These are phyloP conservation scores for Saccharomycopsis selenospora DNA, from an alignment of 805 yeast genomes.

Conservation along the genomic window DNA sequence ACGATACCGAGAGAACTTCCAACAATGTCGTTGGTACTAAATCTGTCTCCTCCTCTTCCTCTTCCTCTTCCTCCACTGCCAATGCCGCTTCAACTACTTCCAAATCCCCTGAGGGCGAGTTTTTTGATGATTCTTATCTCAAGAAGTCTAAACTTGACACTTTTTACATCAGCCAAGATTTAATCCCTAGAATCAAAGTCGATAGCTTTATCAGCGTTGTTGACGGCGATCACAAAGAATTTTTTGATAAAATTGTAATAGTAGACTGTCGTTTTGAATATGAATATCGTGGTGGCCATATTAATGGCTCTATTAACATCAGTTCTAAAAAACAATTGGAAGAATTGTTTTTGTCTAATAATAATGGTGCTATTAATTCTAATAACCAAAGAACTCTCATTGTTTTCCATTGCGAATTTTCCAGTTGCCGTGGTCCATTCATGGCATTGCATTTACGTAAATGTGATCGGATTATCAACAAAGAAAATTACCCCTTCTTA, in stretches of 20 bases:
- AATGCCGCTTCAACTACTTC: slow-evolving; percentile 8
- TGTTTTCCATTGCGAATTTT: slow-evolving; percentile 91
- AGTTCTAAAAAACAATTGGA: slow-evolving; percentile 66
- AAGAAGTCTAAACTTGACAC: slow-evolving; percentile 34
- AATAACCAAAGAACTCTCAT: slow-evolving; percentile 40
- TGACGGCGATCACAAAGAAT: slow-evolving; percentile 32
- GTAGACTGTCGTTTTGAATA: slow-evolving; percentile 91
- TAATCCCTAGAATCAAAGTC: slow-evolving; percentile 44
- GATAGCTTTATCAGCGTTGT: slow-evolving; percentile 36
- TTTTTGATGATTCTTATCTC: slow-evolving; percentile 14
- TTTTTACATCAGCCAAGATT: slow-evolving; percentile 44
- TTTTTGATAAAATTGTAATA: slow-evolving; percentile 51
- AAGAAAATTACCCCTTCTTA: slow-evolving; percentile 70
- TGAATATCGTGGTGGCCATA: slow-evolving; percentile 91
- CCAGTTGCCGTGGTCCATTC: slow-evolving; percentile 88
- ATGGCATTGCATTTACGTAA: slow-evolving; percentile 83
- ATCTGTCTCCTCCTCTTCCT: slow-evolving; percentile 20
- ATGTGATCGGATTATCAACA: slow-evolving; percentile 69
- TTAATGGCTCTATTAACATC: slow-evolving; percentile 72
- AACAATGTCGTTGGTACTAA: slow-evolving; percentile 27
- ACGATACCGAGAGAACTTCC: slow-evolving; percentile 39
- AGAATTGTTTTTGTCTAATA: slow-evolving; percentile 35
- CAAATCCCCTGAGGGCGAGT: slow-evolving; percentile 17
- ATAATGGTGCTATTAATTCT: slow-evolving; percentile 6
- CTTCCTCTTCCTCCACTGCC: slow-evolving; percentile 17